These are phyloP conservation scores for Mycosphaerella sp. DNA, from an alignment of 2,329 filamentous ascomycete genomes.

Conservation along the genomic window DNA sequence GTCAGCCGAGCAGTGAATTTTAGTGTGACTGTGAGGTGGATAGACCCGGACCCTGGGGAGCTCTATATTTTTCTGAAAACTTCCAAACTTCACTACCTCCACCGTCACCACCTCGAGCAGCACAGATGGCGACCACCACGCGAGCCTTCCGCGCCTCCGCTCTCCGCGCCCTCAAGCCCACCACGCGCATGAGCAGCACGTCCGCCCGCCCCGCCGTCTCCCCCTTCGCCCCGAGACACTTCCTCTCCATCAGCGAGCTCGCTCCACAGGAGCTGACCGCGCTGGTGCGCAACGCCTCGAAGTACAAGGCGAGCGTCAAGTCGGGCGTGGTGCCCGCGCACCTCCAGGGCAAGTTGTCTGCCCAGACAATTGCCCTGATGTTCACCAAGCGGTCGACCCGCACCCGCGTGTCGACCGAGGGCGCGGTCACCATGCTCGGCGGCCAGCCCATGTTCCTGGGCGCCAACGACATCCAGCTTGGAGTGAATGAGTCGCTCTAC, in stretches of 20 bases:
- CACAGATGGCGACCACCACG: constrained; percentile 18
- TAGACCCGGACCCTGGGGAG: background rate
- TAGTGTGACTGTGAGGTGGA: no score
- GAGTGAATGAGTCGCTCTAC: constrained; percentile 91
- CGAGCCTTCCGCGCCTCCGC: constrained; percentile 22
- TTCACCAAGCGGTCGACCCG: constrained; percentile 95
- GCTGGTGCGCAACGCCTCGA: constrained; percentile 73
- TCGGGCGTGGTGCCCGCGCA: constrained; percentile 53
- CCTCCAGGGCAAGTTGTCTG: constrained; percentile 58
- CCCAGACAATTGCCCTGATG: constrained; percentile 86
- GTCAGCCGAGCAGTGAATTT: no score
- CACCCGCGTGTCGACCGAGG: constrained; percentile 89
- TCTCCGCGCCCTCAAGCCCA: constrained; percentile 7
- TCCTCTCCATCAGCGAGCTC: constrained; percentile 87
- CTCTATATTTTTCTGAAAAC: background rate
- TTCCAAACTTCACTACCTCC: background rate
- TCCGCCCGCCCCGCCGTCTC: constrained; percentile 41
- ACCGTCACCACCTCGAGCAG: background rate
- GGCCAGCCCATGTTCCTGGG: constrained; percentile 96
- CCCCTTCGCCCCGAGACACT: constrained; percentile 66
- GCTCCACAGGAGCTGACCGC: constrained; percentile 70
- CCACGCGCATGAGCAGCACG: constrained; percentile 25
- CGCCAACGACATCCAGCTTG: constrained; percentile 92
- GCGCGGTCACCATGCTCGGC: constrained; percentile 78
- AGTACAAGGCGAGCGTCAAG: constrained; percentile 72